Percentiles rank a stretch among this genome's conserved stretches.
Evolutionary conservation across 2,329 filamentous ascomycete genomes (phyloP).

Genomic region (Cladorrhinum sp.): DNA sequence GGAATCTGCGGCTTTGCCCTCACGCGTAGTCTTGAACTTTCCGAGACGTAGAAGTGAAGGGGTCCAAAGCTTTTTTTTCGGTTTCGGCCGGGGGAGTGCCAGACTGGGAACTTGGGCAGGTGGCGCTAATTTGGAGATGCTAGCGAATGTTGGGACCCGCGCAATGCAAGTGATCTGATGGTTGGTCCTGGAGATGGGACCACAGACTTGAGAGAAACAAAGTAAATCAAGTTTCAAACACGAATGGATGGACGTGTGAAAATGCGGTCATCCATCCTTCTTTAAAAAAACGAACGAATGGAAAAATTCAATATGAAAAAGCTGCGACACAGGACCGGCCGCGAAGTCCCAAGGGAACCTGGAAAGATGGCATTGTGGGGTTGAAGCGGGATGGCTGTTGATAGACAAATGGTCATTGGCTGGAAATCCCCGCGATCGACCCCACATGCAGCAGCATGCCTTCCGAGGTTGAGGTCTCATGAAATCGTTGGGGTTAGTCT

Average conservation of each 20-base stretch:
- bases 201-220: neutral
- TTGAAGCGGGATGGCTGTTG: neutral
- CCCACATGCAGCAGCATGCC: slow-evolving; percentile 3
- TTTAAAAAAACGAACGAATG: neutral
- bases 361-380: neutral
- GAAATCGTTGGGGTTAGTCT: slow-evolving; percentile 10
- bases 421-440: neutral
- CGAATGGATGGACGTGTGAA: neutral
- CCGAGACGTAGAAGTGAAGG: neutral
- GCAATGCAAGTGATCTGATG: neutral
- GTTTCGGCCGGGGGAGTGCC: neutral
- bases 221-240: neutral
- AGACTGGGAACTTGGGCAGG: neutral
- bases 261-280: neutral
- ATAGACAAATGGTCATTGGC: neutral
- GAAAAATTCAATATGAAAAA: neutral
- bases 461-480: slow-evolving; percentile 8
- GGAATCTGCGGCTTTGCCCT: slow-evolving; percentile 1
- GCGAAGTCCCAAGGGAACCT: neutral
- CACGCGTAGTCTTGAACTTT: neutral
- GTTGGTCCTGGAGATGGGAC: neutral
- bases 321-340: neutral
- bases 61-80: slow-evolving; percentile 2
- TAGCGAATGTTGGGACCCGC: slow-evolving; percentile 3
- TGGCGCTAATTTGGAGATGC: slow-evolving; percentile 6